Evolutionary conservation across 345 rosid genomes (phyloP), one percentile per base, ranked within the genome.

Genomic region (Lepidium africanum): DNA sequence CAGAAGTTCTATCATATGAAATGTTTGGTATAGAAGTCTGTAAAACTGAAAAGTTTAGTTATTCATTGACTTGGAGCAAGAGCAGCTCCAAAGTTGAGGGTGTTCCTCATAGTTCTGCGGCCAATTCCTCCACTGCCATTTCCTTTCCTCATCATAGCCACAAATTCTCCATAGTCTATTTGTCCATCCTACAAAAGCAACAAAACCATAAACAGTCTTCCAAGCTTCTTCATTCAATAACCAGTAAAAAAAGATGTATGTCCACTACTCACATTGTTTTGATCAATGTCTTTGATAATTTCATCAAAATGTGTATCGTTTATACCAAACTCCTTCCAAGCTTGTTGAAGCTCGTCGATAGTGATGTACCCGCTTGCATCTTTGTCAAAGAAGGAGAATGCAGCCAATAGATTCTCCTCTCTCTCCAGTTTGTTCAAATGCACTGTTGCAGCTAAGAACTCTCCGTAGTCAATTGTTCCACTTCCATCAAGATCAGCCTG

Each of bases 401-500:
- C 92, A 10, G 86, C 80, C 27, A 81, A 70, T 41, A 89, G 79
- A 79, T 89, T 86, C 72, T 89, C 96, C 67, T 89, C 96, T 65
- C 88, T 86, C 77, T 86, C 96, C 61, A 89, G 72, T 72, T 86
- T 89, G 72, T 89, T 86, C 79, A 85, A 72, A 73, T 89, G 96
- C 64, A 89, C 69, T 10, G 92, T 89, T 25, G 96, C 96, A 73
- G 92, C 92, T 45, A 89, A 83, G 53, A 89, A 89, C 77, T 89
- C 92, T 16, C 88, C 90, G 36, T 89, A 85, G 69, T 89, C 92
- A 10, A 89, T 89, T n/a, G 87, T 73, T 48, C 96, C 96, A 30
- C 78, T 89, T 56, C 80, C 87, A 82, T 89, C 96, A 63, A 89
- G 75, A 76, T 89, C 96, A 39, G 96, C 96, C 96, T 89, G 67